A percentile compares a stretch with the other conserved stretches of the same genome.
Conservation (phyloP, 805 yeast genomes). For the Tetrapisispora nanseiensis region DNA sequence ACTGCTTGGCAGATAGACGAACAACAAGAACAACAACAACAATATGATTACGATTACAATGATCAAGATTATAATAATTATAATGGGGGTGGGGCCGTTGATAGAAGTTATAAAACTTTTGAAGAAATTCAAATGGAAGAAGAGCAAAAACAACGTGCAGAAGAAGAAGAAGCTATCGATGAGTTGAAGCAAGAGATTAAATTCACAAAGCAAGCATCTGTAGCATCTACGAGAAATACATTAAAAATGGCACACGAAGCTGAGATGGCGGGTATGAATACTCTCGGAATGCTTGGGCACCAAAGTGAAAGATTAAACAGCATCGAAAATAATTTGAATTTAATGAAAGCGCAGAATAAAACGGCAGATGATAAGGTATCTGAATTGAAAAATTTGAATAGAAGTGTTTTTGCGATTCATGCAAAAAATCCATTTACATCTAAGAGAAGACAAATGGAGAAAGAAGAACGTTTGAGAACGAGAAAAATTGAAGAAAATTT, state of each 20-base stretch:
- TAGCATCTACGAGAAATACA: constrained; percentile 79
- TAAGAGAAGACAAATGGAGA: constrained; percentile 58
- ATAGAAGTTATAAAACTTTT: constrained; percentile 24
- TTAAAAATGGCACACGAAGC: constrained; percentile 61
- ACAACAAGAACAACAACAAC: constrained; percentile 5
- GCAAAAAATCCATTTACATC: constrained; percentile 85
- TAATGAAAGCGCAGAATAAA: constrained; percentile 70
- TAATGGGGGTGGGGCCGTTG: background rate
- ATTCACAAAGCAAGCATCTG: constrained; percentile 75
- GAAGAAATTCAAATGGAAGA: constrained; percentile 29
- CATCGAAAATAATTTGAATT: constrained; percentile 63
- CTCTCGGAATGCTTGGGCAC: constrained; percentile 82
- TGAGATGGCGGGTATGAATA: constrained; percentile 63
- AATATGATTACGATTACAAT: constrained; percentile 2
- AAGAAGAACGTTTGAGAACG: constrained; percentile 56
- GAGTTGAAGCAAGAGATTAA: constrained; percentile 71
- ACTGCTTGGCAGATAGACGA: constrained; percentile 19
- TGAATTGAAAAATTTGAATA: constrained; percentile 65
- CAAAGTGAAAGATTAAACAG: constrained; percentile 77
- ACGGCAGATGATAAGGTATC: constrained; percentile 74
- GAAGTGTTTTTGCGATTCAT: constrained; percentile 71
- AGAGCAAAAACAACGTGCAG: constrained; percentile 29
- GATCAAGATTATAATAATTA: background rate
- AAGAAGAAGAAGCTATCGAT: constrained; percentile 83
- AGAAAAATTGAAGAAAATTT: constrained; percentile 53